Evolutionary conservation across 176 grass and related monocot species (phyloP).

Genomic region (Zea luxurians): DNA sequence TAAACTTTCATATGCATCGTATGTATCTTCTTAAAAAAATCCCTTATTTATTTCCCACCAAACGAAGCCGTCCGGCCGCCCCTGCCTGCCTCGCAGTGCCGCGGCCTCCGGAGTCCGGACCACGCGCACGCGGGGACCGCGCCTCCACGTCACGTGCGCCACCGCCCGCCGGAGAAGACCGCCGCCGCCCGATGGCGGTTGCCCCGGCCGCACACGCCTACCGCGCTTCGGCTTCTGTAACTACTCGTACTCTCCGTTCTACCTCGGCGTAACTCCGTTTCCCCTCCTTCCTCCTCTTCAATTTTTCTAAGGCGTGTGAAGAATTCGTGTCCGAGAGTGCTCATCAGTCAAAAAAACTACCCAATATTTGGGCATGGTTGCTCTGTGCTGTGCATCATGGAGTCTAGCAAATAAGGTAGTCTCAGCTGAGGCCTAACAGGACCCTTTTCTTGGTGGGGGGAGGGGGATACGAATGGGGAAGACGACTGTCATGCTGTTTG

Average conservation of each 20-base stretch:
- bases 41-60: neutral
- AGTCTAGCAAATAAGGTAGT: neutral
- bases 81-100: neutral
- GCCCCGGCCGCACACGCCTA: conserved; percentile 30
- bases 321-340: neutral
- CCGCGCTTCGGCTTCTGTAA: conserved; percentile 55
- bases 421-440: neutral
- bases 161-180: neutral
- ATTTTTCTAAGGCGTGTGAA: neutral
- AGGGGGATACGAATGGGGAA: neutral
- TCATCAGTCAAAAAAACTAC: neutral
- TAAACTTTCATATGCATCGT: no score
- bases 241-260: neutral
- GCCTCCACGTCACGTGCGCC: conserved; percentile 26
- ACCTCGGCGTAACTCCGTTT: neutral
- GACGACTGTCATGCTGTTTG: neutral
- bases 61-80: neutral
- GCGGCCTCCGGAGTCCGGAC: conserved; percentile 5
- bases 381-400: neutral
- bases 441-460: neutral
- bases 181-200: conserved; percentile 39
- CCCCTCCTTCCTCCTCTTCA: neutral
- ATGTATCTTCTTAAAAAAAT: no score
- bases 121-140: neutral
- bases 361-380: neutral